Evolutionary conservation across 192 early-diverging fungal species (phyloP).

Genomic region (Jimgerdemannia flammicorona): DNA sequence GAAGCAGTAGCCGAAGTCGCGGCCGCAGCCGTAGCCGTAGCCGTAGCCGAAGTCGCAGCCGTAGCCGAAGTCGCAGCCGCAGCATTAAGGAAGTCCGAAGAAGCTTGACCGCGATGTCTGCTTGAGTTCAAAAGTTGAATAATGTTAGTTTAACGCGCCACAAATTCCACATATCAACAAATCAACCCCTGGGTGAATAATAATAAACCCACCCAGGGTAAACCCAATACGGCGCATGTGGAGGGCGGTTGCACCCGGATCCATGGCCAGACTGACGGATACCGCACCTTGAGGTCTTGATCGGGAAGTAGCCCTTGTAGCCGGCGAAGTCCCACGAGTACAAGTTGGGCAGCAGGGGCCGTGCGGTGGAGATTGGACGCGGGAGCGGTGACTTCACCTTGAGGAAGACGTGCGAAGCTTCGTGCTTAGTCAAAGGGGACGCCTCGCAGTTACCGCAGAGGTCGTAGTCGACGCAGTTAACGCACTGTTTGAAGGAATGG

Average conservation of each 20-base stretch:
- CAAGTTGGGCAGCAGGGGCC: conserved; percentile 32
- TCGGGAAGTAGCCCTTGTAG: background rate
- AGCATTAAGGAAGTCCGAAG: background rate
- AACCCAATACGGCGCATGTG: background rate
- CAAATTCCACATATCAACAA: background rate
- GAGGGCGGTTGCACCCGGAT: background rate
- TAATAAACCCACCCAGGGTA: background rate
- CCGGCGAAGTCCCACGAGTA: conserved; percentile 16
- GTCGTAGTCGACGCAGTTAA: conserved; percentile 59
- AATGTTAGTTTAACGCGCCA: background rate
- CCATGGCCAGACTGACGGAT: background rate
- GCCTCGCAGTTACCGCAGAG: conserved; percentile 58
- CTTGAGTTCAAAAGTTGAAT: background rate
- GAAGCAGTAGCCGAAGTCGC: background rate
- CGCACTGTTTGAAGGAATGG: conserved; percentile 29
- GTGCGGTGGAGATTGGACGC: conserved; percentile 1
- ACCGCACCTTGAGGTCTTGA: background rate
- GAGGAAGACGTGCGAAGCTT: conserved; percentile 40
- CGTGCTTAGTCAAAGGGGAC: conserved; percentile 27
- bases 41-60: background rate
- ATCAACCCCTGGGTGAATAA: background rate
- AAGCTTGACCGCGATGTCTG: background rate
- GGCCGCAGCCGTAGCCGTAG: background rate
- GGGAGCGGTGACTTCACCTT: conserved; percentile 41
- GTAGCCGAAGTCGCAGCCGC: background rate